Evolutionary conservation across 2,329 filamentous ascomycete genomes (phyloP), one percentile per base, ranked within the genome.

Genomic region (Neonectria faginata): DNA sequence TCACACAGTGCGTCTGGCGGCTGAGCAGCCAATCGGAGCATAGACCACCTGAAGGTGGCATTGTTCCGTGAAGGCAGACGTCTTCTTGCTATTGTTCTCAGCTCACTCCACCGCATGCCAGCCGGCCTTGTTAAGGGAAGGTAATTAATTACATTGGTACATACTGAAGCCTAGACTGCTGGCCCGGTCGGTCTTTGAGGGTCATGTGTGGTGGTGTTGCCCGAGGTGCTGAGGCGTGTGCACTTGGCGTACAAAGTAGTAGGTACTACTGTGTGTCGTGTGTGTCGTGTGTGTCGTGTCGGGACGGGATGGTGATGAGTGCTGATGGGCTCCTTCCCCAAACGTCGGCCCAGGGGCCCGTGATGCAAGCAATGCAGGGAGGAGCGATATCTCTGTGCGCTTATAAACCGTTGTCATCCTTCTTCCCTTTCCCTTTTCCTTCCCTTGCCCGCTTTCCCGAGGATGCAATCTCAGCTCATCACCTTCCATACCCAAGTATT

Each of bases 21-120:
- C 25, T 67, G 62, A 48, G n/a, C 14, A 57, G 47, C 70, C 71
- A 73, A 74, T 74, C 52, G 68, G 27, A 63, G 66, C 58, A 66
- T 54, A 60, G 58, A 42, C 57, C 67, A 69, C 41, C 57, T 39
- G 45, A 59, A 53, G 58, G 58, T 66, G 50, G 59, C 27, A 71
- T 73, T 73, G 67, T 71, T 72, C 64, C 42, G 57, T 5, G 31
- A 33, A 60, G 63, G 48, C 48, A 52, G 45, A 36, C 31, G n/a
- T n/a, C n/a, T 8, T 29, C 12, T 56, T 60, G 42, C 41, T 47
- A 61, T 64, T 67, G 59, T 66, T 45, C 57, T 41, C 51, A 60
- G 36, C 27, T 42, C 51, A 44, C 27, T 42, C 51, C 29, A 36
- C n/a, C 27, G 31, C 42, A 33, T 53, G 54, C n/a, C 31, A 27